Evolutionary conservation across 1,284 basidiomycete genomes (phyloP).

Genomic region (Tilletia indica): DNA sequence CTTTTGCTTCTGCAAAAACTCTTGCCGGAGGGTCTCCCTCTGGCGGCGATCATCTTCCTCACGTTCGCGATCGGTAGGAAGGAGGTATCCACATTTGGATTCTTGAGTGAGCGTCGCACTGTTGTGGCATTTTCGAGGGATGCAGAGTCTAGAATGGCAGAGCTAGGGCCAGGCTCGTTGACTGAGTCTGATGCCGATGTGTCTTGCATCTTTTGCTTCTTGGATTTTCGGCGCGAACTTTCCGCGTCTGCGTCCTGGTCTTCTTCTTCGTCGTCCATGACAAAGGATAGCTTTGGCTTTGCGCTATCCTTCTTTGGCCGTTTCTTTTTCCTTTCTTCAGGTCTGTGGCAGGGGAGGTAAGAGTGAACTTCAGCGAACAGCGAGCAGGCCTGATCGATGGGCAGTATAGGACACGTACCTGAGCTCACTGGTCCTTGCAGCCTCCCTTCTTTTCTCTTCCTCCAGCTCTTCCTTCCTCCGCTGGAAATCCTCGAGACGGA

Average conservation of each 20-base stretch:
- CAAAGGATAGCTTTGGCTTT: conserved; percentile 84
- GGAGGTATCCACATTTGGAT: conserved; percentile 93
- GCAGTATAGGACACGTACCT: conserved; percentile 1
- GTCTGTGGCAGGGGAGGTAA: conserved; percentile 22
- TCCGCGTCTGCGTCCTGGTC: conserved; percentile 19
- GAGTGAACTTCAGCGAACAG: background rate
- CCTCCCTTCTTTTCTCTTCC: conserved; percentile 85
- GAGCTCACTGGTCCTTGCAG: conserved; percentile 62
- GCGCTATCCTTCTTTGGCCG: conserved; percentile 77
- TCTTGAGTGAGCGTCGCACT: conserved; percentile 76
- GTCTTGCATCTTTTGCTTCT: conserved; percentile 37
- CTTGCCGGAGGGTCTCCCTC: conserved; percentile 80
- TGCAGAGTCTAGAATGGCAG: too few species aligned
- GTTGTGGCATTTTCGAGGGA: too few species aligned
- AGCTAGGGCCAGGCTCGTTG: background rate
- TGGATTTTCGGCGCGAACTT: conserved; percentile 23
- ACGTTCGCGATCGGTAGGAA: conserved; percentile 92
- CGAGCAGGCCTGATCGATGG: background rate
- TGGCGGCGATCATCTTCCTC: conserved; percentile 86
- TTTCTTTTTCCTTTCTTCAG: conserved; percentile 70
- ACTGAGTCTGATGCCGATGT: background rate
- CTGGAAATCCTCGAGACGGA: conserved; percentile 82
- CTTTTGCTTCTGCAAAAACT: conserved; percentile 88
- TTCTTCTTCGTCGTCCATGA: conserved; percentile 54
- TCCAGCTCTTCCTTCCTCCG: conserved; percentile 77